A percentile compares a stretch with the other conserved stretches of the same genome.
Conservation (phyloP, 305 asterid genomes). For the Stenogyne calaminthoides region DNA sequence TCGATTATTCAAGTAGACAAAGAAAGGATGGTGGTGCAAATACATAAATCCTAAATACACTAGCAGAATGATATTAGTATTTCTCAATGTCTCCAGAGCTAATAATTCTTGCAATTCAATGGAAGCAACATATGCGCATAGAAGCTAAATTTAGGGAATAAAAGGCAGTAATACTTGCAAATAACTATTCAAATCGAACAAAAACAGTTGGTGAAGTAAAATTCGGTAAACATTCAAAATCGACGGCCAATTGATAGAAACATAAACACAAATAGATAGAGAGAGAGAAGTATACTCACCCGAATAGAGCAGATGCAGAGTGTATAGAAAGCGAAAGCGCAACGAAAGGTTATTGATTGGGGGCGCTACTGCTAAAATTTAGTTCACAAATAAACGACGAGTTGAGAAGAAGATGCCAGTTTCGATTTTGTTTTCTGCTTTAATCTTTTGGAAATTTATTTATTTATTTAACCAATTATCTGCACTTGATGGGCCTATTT, state of each 20-base stretch:
- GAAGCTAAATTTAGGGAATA: conserved; percentile 7
- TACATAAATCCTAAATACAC: neutral
- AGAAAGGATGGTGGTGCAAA: neutral
- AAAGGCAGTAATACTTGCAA: conserved; percentile 9
- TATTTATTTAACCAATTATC: neutral
- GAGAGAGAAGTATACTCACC: conserved; percentile 25
- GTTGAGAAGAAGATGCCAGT: conserved; percentile 26
- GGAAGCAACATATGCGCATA: neutral
- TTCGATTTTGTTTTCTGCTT: conserved; percentile 2
- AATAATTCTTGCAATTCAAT: neutral
- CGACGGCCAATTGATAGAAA: conserved; percentile 12
- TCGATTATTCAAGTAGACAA: conserved; percentile 1
- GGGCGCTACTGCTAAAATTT: neutral
- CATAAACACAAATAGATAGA: neutral
- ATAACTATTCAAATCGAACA: conserved; percentile 28
- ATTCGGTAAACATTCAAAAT: neutral
- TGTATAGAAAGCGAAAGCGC: conserved; percentile 23
- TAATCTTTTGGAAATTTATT: conserved; percentile 4
- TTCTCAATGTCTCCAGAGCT: conserved; percentile 17
- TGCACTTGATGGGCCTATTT: neutral
- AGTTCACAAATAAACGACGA: conserved; percentile 28
- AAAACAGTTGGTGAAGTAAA: conserved; percentile 12
- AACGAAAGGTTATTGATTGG: conserved; percentile 32
- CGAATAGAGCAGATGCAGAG: conserved; percentile 23
- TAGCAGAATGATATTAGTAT: conserved; percentile 6